phyloP scores from a whole-genome alignment of 148 eudicot species.

The Limonium bicolor region DNA sequence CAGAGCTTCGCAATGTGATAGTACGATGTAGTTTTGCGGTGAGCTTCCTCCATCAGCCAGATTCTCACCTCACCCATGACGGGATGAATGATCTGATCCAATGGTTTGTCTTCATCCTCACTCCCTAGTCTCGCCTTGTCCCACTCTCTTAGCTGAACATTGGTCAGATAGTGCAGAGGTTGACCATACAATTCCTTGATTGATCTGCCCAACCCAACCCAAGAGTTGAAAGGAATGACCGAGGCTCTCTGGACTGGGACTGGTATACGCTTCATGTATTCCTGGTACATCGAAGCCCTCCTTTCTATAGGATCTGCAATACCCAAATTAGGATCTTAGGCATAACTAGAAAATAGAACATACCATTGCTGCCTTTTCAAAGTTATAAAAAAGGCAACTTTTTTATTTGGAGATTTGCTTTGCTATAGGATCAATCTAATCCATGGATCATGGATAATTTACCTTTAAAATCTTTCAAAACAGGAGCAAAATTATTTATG shows the following conservation, averaged over 20 bases:
- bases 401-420: too few species aligned
- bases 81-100: conserved; percentile 59
- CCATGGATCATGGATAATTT: too few species aligned
- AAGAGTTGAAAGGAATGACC: conserved; percentile 48
- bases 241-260: conserved; percentile 50
- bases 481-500: too few species aligned
- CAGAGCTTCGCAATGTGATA: conserved; percentile 41
- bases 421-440: too few species aligned
- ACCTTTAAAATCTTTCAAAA: too few species aligned
- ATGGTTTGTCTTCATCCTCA: conserved; percentile 24
- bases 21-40: conserved; percentile 46
- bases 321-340: too few species aligned
- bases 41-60: conserved; percentile 72
- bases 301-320: conserved; percentile 28
- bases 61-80: conserved; percentile 55
- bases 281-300: conserved; percentile 62
- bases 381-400: too few species aligned
- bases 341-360: too few species aligned
- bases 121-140: conserved; percentile 50
- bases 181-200: conserved; percentile 53
- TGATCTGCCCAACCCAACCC: conserved; percentile 53
- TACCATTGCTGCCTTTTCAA: too few species aligned
- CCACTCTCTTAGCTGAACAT: conserved; percentile 40
- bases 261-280: conserved; percentile 54
- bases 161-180: conserved; percentile 16